Conservation (phyloP, 768 basidiomycete genomes). For the Tephrocybe sp. region DNA sequence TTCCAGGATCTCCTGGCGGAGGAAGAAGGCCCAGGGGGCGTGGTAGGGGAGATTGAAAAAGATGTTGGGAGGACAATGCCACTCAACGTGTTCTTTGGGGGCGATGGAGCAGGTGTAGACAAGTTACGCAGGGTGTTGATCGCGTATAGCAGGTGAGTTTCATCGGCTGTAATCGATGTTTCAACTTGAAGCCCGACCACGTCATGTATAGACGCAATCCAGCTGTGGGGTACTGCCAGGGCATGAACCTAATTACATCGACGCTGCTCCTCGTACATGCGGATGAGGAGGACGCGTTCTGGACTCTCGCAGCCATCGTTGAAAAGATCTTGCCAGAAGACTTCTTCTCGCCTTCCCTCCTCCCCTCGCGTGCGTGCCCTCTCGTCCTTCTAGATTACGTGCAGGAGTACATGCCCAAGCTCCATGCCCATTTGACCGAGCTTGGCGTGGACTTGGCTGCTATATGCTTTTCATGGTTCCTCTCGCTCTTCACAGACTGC, state of each 20-base stretch:
- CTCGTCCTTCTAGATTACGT: constrained; percentile 88
- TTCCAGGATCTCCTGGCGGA: constrained; percentile 82
- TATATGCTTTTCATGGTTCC: constrained; percentile 98
- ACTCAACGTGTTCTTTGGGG: constrained; percentile 94
- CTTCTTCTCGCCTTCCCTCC: constrained; percentile 90
- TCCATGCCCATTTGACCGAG: constrained; percentile 72
- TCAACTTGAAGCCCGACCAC: not conserved
- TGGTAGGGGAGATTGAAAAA: constrained; percentile 88
- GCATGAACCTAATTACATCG: constrained; percentile 95
- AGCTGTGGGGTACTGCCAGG: constrained; percentile 90
- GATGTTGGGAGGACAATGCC: constrained; percentile 93
- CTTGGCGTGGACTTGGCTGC: constrained; percentile 90
- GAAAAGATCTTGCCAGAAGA: constrained; percentile 88
- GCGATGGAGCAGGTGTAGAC: constrained; percentile 91
- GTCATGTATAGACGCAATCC: constrained; percentile 72
- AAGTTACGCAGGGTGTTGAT: constrained; percentile 88
- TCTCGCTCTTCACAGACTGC: constrained; percentile 95
- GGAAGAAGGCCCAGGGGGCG: constrained; percentile 43
- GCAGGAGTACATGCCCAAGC: constrained; percentile 69
- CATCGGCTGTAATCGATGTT: not conserved
- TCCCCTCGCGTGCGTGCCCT: constrained; percentile 93
- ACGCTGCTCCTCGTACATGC: constrained; percentile 91
- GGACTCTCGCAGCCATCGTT: constrained; percentile 88
- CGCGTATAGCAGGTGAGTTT: constrained; percentile 86
- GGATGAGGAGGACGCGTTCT: constrained; percentile 96